These are phyloP conservation scores for Alliaria petiolata DNA, from an alignment of 345 rosid genomes.

Conservation along the genomic window DNA sequence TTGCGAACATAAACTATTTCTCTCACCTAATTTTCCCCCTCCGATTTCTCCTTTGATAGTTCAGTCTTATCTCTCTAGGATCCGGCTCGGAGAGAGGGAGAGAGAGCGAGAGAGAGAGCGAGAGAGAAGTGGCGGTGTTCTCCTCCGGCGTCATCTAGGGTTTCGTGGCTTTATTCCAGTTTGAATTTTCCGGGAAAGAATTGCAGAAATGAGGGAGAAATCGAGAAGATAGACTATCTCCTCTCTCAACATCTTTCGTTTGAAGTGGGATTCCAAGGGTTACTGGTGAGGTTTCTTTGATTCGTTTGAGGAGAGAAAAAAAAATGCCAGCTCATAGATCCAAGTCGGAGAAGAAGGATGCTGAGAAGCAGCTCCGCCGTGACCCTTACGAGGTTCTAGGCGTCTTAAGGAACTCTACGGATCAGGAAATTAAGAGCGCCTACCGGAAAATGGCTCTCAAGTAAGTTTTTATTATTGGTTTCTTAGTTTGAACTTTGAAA, in stretches of 20 bases:
- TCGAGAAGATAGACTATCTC: background rate
- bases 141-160: constrained; percentile 5
- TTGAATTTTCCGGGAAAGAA: constrained; percentile 9
- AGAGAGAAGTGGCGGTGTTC: constrained; percentile 17
- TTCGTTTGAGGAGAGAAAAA: background rate
- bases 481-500: background rate
- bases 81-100: constrained; percentile 19
- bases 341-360: constrained; percentile 69
- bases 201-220: constrained; percentile 23
- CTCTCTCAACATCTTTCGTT: background rate
- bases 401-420: constrained; percentile 68
- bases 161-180: background rate
- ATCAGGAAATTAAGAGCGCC: constrained; percentile 91
- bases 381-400: constrained; percentile 93
- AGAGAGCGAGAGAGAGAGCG: too few relatives aligned
- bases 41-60: constrained; percentile 30
- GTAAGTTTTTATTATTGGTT: constrained; percentile 33
- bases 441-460: constrained; percentile 95
- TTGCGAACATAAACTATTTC: constrained; percentile 14
- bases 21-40: constrained; percentile 31
- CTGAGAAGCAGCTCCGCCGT: constrained; percentile 67
- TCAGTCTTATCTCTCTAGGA: constrained; percentile 21
- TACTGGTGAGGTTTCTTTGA: background rate
- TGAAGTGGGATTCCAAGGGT: constrained; percentile 23
- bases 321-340: constrained; percentile 62